These are phyloP conservation scores for Anisodus acutangulus DNA, from an alignment of 257 asterid genomes.

Conservation along the genomic window DNA sequence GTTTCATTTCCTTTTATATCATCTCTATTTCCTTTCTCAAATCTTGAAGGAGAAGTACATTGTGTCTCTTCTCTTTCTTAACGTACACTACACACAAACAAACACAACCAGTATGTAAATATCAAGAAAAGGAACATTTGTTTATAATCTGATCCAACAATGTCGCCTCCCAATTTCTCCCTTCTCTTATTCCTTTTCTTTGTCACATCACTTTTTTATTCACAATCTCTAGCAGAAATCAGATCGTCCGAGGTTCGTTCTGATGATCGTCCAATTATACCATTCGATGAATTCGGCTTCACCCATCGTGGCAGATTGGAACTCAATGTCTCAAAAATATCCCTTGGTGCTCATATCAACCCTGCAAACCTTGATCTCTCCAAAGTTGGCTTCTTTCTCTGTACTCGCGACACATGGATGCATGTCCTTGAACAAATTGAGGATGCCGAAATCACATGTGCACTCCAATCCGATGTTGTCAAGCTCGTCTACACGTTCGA, in stretches of 20 bases:
- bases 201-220: constrained; percentile 43
- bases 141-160: background rate
- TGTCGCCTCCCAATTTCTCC: constrained; percentile 27
- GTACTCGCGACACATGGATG: constrained; percentile 74
- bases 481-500: constrained; percentile 59
- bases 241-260: constrained; percentile 59
- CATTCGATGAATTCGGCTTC: constrained; percentile 86
- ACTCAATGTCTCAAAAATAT: constrained; percentile 61
- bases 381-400: constrained; percentile 74
- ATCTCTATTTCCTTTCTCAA: background rate
- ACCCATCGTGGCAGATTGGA: constrained; percentile 78
- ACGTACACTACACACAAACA: background rate
- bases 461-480: constrained; percentile 57
- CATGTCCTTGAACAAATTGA: constrained; percentile 74
- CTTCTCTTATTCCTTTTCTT: constrained; percentile 41
- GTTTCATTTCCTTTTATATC: background rate
- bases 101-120: background rate
- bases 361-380: constrained; percentile 51
- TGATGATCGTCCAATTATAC: constrained; percentile 68
- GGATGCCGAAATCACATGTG: constrained; percentile 73
- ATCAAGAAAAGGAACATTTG: background rate
- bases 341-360: constrained; percentile 44
- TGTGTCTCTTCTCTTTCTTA: background rate
- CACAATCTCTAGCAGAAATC: constrained; percentile 61
- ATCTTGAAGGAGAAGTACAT: constrained; percentile 17